Conservation (phyloP, 352 stramenopile genomes). For the Halophytophthora batemanensis region DNA sequence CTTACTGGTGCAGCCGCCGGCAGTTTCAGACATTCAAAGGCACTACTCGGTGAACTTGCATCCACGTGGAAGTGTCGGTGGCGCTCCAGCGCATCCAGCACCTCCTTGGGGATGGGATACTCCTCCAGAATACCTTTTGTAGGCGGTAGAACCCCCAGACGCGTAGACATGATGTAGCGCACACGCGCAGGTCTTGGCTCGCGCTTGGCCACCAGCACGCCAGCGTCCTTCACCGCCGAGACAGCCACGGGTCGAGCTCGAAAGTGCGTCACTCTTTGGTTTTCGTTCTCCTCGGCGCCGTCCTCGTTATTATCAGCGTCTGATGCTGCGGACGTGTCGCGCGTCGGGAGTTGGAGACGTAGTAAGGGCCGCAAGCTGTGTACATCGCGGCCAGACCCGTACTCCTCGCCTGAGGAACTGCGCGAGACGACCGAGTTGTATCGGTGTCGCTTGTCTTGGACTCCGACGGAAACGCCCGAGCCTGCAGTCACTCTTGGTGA, state of each 20-base stretch:
- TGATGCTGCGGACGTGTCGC: constrained; percentile 3
- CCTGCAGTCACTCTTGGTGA: constrained; percentile 24
- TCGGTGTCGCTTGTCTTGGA: constrained; percentile 5
- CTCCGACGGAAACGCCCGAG: constrained; percentile 11
- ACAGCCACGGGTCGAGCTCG: constrained; percentile 41
- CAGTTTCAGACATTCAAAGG: constrained; percentile 45
- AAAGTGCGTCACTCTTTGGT: constrained; percentile 50
- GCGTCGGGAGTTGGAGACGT: constrained; percentile 15
- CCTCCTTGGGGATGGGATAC: constrained; percentile 67
- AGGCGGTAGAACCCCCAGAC: constrained; percentile 43
- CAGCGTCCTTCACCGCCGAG: constrained; percentile 36
- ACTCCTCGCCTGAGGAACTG: neutral
- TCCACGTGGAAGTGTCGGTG: constrained; percentile 67
- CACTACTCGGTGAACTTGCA: constrained; percentile 52
- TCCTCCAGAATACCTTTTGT: constrained; percentile 70
- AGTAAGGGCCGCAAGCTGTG: constrained; percentile 3
- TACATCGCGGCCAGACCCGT: neutral
- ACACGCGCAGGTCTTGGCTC: constrained; percentile 38
- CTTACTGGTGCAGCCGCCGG: constrained; percentile 5
- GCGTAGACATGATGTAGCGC: constrained; percentile 72
- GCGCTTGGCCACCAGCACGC: constrained; percentile 27
- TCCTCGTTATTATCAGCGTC: neutral
- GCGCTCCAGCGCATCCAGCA: constrained; percentile 56
- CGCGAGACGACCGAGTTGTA: constrained; percentile 2
- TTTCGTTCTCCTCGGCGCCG: constrained; percentile 29